Evolutionary conservation across 768 basidiomycete species (phyloP).

Genomic region (Mycena crocata): DNA sequence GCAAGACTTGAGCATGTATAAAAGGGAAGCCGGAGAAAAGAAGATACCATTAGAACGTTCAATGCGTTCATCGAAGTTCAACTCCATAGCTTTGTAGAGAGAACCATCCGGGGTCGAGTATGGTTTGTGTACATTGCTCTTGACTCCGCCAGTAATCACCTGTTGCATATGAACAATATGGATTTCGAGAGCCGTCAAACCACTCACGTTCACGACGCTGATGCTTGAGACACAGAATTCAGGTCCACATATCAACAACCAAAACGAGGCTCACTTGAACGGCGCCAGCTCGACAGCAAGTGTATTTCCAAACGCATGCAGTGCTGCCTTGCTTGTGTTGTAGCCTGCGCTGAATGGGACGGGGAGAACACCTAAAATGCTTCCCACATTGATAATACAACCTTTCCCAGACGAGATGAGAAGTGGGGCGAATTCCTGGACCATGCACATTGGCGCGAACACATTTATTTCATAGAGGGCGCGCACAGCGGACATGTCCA

Average conservation of each 20-base stretch:
- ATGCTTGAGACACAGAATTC: too few species aligned
- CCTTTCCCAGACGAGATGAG: slow-evolving; percentile 3
- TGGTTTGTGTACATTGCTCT: not conserved
- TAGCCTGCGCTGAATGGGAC: too few species aligned
- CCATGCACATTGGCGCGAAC: slow-evolving; percentile 8
- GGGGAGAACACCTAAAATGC: too few species aligned
- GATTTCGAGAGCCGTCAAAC: too few species aligned
- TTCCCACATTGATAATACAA: slow-evolving; percentile 1
- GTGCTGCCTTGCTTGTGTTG: too few species aligned
- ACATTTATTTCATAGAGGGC: slow-evolving; percentile 4
- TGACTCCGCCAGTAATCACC: slow-evolving; percentile 4
- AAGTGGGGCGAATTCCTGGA: slow-evolving; percentile 13
- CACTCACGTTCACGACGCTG: too few species aligned
- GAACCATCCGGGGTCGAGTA: not conserved
- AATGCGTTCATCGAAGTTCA: not conserved
- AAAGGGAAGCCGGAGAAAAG: not conserved
- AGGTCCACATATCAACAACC: too few species aligned
- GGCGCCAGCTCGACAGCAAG: too few species aligned
- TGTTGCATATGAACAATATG: too few species aligned
- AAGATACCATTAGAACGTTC: not conserved
- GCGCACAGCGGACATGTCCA: slow-evolving; percentile 9
- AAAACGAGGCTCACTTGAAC: too few species aligned
- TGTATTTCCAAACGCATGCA: too few species aligned
- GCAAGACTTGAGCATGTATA: too few species aligned
- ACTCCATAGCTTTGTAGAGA: not conserved